Conservation (phyloP, 139 green algal genomes). For the Chlorella vulgaris region DNA sequence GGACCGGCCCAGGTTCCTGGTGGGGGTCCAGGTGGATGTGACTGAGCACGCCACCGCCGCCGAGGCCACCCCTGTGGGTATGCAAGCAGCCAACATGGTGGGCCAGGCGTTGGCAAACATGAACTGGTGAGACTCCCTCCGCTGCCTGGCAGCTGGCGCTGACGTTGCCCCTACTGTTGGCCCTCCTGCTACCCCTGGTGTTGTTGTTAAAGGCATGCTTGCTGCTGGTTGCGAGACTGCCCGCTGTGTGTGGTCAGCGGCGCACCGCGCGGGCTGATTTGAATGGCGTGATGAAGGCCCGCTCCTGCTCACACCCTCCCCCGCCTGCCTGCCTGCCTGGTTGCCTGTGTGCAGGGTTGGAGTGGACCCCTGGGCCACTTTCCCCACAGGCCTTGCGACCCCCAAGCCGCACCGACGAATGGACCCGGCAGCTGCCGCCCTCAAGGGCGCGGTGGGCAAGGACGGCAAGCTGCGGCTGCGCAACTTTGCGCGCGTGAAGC, state of each 20-base stretch:
- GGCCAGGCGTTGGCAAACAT: constrained; percentile 62
- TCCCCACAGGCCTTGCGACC: constrained; percentile 48
- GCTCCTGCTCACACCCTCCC: not conserved
- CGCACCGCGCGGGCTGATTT: too few relatives aligned
- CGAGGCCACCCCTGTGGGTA: constrained; percentile 33
- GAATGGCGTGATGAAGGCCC: too few relatives aligned
- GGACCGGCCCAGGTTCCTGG: constrained; percentile 85
- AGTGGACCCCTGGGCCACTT: constrained; percentile 70
- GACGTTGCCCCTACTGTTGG: too few relatives aligned
- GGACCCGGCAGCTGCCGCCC: constrained; percentile 32
- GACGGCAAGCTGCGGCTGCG: constrained; percentile 80
- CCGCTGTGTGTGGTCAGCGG: too few relatives aligned
- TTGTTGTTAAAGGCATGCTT: too few relatives aligned
- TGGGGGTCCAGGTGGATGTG: constrained; percentile 90
- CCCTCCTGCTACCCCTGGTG: too few relatives aligned
- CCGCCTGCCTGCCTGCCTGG: too few relatives aligned
- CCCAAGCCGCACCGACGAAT: constrained; percentile 60
- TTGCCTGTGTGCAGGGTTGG: constrained; percentile 21
- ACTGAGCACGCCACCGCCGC: constrained; percentile 53
- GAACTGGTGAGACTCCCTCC: constrained; percentile 28
- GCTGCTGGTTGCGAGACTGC: too few relatives aligned
- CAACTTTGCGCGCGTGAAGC: constrained; percentile 83
- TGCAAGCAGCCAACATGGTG: constrained; percentile 48
- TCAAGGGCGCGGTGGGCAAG: constrained; percentile 42
- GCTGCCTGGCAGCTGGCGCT: not conserved